Percentiles rank a stretch among this genome's conserved stretches.
Conservation (phyloP, 2,329 filamentous ascomycete genomes). For the Aspergillus ochraceoroseus region DNA sequence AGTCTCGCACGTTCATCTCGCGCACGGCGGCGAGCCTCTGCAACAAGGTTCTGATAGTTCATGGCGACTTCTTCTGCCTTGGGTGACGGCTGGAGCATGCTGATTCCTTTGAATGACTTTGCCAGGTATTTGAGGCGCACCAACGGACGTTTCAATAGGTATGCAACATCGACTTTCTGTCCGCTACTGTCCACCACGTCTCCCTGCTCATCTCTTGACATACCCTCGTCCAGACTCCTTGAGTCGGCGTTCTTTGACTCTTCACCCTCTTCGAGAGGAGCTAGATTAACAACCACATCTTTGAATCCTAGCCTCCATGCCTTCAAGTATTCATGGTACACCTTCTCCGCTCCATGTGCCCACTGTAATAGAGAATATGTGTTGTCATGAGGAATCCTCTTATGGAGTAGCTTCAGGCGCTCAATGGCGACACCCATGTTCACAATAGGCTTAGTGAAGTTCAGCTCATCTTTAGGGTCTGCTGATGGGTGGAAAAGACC, state of each 20-base stretch:
- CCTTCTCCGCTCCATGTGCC: slow-evolving; percentile 70
- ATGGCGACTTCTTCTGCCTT: slow-evolving; percentile 56
- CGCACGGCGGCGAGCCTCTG: slow-evolving; percentile 67
- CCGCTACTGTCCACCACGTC: slow-evolving; percentile 67
- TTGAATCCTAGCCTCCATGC: slow-evolving; percentile 92
- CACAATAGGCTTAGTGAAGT: slow-evolving; percentile 78
- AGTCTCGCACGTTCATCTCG: slow-evolving; percentile 68
- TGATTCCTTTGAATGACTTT: slow-evolving; percentile 68
- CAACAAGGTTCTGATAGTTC: slow-evolving; percentile 67
- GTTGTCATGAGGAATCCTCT: slow-evolving; percentile 69
- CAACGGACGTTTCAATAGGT: slow-evolving; percentile 81
- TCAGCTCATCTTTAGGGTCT: slow-evolving; percentile 53
- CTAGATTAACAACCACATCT: slow-evolving; percentile 88
- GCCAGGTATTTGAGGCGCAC: slow-evolving; percentile 81
- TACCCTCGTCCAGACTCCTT: slow-evolving; percentile 50
- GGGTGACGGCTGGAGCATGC: slow-evolving; percentile 41
- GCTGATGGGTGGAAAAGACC: slow-evolving; percentile 61
- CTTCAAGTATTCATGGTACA: slow-evolving; percentile 80
- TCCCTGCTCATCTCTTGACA: slow-evolving; percentile 56
- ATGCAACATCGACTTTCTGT: slow-evolving; percentile 89
- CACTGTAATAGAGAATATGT: slow-evolving; percentile 69
- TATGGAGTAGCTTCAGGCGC: slow-evolving; percentile 73
- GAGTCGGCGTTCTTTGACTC: slow-evolving; percentile 40
- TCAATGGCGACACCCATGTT: slow-evolving; percentile 91
- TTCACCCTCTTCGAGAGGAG: slow-evolving; percentile 65